Percentiles rank a stretch among this genome's conserved stretches.
These are phyloP conservation scores for Starmerella sirachaensis DNA, from an alignment of 805 yeast species.

Conservation along the genomic window DNA sequence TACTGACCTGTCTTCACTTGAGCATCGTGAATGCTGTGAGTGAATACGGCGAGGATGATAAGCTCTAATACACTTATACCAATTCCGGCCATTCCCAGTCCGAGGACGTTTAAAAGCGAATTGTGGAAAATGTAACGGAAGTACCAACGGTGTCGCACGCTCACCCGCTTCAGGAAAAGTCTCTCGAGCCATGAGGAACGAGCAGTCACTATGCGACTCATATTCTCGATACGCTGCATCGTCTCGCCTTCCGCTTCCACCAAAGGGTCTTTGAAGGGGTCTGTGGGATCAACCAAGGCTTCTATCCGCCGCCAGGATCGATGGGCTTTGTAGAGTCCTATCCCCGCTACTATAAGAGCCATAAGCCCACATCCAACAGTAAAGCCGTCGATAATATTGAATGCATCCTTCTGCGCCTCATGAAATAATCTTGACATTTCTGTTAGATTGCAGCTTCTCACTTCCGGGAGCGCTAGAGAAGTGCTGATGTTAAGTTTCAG, in stretches of 20 bases:
- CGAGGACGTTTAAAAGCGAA: conserved; percentile 39
- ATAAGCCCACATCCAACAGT: conserved; percentile 11
- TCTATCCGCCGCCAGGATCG: conserved; percentile 13
- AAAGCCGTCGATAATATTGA: conserved; percentile 1
- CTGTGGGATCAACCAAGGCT: conserved; percentile 2
- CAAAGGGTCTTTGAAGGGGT: not conserved
- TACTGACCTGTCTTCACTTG: no score
- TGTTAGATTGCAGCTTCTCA: conserved; percentile 4
- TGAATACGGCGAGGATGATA: conserved; percentile 26
- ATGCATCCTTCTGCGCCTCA: not conserved
- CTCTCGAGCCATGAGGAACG: conserved; percentile 7
- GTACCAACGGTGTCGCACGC: conserved; percentile 32
- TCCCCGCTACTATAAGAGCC: conserved; percentile 5
- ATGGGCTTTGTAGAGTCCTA: conserved; percentile 6
- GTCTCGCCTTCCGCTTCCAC: not conserved
- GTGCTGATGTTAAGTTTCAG: not conserved
- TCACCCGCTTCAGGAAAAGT: not conserved
- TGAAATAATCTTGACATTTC: conserved; percentile 3
- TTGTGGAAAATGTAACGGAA: conserved; percentile 42
- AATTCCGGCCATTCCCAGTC: conserved; percentile 48
- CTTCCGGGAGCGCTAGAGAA: not conserved
- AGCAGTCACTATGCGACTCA: conserved; percentile 2
- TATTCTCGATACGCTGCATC: not conserved
- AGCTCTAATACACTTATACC: conserved; percentile 44
- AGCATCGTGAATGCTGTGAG: conserved; percentile 12